Percentiles rank a stretch among this genome's conserved stretches.
phyloP scores from a whole-genome alignment of 2,329 filamentous ascomycete species.

The Paradendryphiella salina region DNA sequence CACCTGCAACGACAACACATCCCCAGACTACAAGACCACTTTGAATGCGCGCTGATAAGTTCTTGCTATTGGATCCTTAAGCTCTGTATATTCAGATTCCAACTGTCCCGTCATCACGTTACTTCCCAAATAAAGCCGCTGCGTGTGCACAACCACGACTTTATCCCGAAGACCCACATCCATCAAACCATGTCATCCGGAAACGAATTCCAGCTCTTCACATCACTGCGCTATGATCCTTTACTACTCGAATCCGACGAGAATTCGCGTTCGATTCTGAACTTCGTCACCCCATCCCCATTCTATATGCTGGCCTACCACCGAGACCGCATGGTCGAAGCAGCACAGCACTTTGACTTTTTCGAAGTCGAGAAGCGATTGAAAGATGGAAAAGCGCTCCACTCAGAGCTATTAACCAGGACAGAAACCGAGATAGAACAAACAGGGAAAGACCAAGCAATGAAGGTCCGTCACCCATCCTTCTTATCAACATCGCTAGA shows the following conservation, averaged over 20 bases:
- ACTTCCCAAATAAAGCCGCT: background rate
- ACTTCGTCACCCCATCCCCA: slow-evolving; percentile 58
- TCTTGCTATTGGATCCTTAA: no score
- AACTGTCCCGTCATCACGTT: background rate
- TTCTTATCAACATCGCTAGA: background rate
- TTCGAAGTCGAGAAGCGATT: slow-evolving; percentile 40
- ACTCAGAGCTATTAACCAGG: slow-evolving; percentile 38
- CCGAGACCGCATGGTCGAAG: slow-evolving; percentile 72
- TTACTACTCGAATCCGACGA: slow-evolving; percentile 40
- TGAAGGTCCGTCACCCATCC: slow-evolving; percentile 29
- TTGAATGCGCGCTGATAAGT: no score
- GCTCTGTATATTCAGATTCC: background rate
- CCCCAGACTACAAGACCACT: background rate
- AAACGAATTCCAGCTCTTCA: slow-evolving; percentile 45
- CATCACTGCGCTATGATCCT: slow-evolving; percentile 47
- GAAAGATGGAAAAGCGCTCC: slow-evolving; percentile 40
- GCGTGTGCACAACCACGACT: background rate
- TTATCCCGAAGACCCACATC: background rate
- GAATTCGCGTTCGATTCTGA: slow-evolving; percentile 54
- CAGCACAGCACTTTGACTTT: slow-evolving; percentile 57
- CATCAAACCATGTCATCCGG: slow-evolving; percentile 23
- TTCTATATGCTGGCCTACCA: slow-evolving; percentile 83
- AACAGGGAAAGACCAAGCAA: slow-evolving; percentile 27
- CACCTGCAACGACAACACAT: background rate
- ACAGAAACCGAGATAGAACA: slow-evolving; percentile 35